Base-by-base conservation (phyloP, 2,329 filamentous ascomycete species). In the Cladobotryum mycophilum region DNA sequence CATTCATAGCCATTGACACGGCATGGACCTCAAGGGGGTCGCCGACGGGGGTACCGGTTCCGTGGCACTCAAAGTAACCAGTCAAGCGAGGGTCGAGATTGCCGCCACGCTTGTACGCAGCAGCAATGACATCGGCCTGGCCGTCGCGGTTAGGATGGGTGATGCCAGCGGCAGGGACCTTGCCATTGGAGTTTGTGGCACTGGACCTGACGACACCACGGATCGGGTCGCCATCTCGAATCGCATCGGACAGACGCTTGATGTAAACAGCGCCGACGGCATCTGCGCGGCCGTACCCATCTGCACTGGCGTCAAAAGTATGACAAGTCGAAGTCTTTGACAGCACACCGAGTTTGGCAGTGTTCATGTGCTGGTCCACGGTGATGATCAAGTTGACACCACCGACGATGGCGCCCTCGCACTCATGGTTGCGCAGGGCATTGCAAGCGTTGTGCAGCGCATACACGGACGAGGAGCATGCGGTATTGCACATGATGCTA, bases 1-100 rank as follows among this genome's bases (percentile, higher is more conserved):
- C 4, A 8, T 30, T 30, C 9, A 55, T 46, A 47, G 53, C 50
- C 53, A 50, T 56, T 3, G 67, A 61, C 41, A 79, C 70, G 5
- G 72, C 76, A 9, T 65, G 66, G 1, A 73, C 72, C 55, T 81
- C 78, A 18, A 74, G 71, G 1, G 76, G 75, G 53, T 81, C 78
- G 4, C 78, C 78, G 2, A 73, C 71, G 15, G 65, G 64, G 9
- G 78, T 81, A 7, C 76, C 76, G 0, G 77, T 79, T 13, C 76
- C 77, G 57, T 81, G 78, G 7, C 70, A 71, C 57, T 81, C 76
- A 11, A 66, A 52, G 38, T 59, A 60, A 22, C 44, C 56, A 1
- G 60, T 61, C 22, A 52, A 34, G 1, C 44, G 35, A 17, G 56
- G 56, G 18, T 57, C 52, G 1, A 59, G 51, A 13, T 54, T 46